These are phyloP conservation scores for Colletotrichum sp. DNA, from an alignment of 2,329 filamentous ascomycete genomes.

Conservation along the genomic window DNA sequence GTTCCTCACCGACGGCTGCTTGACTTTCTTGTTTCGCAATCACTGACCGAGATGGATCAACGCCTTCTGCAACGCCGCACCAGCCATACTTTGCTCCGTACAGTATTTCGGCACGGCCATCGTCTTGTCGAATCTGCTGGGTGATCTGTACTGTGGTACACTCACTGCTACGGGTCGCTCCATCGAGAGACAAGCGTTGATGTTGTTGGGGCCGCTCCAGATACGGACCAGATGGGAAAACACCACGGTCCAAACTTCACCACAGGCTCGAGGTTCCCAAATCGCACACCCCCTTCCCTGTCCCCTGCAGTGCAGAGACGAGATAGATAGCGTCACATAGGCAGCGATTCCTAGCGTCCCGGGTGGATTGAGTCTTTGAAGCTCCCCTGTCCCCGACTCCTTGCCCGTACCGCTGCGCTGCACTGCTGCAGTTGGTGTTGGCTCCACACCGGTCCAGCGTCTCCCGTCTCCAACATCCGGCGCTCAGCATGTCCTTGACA, in stretches of 20 bases:
- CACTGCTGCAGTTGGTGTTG: background rate
- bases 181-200: background rate
- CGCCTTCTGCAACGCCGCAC: background rate
- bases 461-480: constrained; percentile 11
- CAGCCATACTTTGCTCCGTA: background rate
- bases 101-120: constrained; percentile 1
- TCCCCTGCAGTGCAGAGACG: constrained; percentile 16
- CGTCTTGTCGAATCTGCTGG: background rate
- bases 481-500: background rate
- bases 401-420: background rate
- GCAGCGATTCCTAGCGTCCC: constrained; percentile 19
- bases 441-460: constrained; percentile 4
- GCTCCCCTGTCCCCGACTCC: background rate
- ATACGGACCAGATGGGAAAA: background rate
- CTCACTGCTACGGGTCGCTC: background rate
- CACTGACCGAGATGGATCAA: background rate
- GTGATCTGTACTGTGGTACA: background rate
- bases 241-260: background rate
- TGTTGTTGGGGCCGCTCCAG: background rate
- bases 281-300: constrained; percentile 17
- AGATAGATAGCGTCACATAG: constrained; percentile 23
- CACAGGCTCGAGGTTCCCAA: constrained; percentile 1
- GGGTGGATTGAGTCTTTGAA: constrained; percentile 3
- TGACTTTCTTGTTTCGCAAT: background rate
- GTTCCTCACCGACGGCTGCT: background rate